Conservation (phyloP, 1,284 basidiomycete genomes). For the Salmacisia buchloeana region DNA sequence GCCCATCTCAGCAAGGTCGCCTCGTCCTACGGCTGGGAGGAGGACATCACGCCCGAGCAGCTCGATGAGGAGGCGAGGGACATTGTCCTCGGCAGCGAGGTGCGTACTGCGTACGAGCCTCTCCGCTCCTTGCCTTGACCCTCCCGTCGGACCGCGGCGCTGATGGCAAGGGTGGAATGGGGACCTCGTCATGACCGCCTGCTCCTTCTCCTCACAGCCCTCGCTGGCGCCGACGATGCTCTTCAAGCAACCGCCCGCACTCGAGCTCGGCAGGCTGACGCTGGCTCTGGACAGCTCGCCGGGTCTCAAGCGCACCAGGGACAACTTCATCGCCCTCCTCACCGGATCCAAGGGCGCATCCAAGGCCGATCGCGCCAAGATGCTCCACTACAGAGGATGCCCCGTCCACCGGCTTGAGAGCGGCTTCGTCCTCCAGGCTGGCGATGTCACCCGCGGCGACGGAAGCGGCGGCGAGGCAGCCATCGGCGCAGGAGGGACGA, state of each 20-base stretch:
- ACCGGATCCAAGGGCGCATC: constrained; percentile 10
- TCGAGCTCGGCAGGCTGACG: not conserved
- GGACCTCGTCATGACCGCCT: not conserved
- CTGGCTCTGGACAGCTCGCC: not conserved
- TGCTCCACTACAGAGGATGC: constrained; percentile 8
- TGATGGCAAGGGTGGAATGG: not conserved
- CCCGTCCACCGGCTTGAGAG: constrained; percentile 7
- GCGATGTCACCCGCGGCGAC: constrained; percentile 10
- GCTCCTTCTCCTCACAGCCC: not conserved
- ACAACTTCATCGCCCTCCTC: constrained; percentile 11
- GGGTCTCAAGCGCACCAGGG: constrained; percentile 1
- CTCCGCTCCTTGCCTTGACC: not conserved
- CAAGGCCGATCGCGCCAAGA: constrained; percentile 9
- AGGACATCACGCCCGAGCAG: not conserved
- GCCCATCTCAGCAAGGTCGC: not conserved
- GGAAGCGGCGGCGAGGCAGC: constrained; percentile 10
- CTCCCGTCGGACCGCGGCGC: not conserved
- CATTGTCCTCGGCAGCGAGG: not conserved
- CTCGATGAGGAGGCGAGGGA: constrained; percentile 2
- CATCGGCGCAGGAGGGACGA: not conserved
- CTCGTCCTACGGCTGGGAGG: not conserved
- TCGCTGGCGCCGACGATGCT: not conserved
- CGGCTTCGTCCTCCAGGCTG: constrained; percentile 8
- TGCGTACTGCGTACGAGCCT: not conserved
- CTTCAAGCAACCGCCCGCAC: not conserved